Conservation (phyloP, 2,329 filamentous ascomycete genomes). For the Trematosphaeria pertusa region DNA sequence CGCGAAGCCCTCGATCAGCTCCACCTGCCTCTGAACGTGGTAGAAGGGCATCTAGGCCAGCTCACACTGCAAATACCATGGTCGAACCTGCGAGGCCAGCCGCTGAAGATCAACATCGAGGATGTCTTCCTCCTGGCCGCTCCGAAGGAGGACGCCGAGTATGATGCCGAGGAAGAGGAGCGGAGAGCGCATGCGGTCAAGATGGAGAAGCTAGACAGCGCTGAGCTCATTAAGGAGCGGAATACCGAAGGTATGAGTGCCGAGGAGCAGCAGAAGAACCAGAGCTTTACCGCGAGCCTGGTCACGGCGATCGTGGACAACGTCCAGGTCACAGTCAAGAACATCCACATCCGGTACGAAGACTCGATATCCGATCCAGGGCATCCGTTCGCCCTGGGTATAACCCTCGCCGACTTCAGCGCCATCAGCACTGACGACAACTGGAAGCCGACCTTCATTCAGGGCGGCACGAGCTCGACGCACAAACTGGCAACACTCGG, state of each 20-base stretch:
- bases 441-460: constrained; percentile 96
- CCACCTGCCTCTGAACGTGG: constrained; percentile 93
- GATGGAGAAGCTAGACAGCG: constrained; percentile 97
- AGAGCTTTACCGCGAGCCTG: constrained; percentile 95
- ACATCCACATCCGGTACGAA: constrained; percentile 97
- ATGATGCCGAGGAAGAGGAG: constrained; percentile 91
- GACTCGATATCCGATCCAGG: constrained; percentile 94
- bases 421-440: constrained; percentile 93
- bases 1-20: constrained; percentile 96
- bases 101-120: constrained; percentile 93
- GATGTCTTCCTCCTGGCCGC: constrained; percentile 96
- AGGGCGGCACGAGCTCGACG: constrained; percentile 80
- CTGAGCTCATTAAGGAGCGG: constrained; percentile 90
- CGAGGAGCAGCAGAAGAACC: constrained; percentile 96
- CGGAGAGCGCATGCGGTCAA: constrained; percentile 87
- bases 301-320: constrained; percentile 98
- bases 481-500: constrained; percentile 94
- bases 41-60: constrained; percentile 91
- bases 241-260: constrained; percentile 91
- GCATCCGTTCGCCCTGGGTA: constrained; percentile 90
- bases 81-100: constrained; percentile 94
- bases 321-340: constrained; percentile 95
- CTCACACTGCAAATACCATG: constrained; percentile 94
- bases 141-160: constrained; percentile 93
- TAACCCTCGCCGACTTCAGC: constrained; percentile 95